Evolutionary conservation across 208 protist genomes (phyloP).

Genomic region (Leptomonas pyrrhocoris): DNA sequence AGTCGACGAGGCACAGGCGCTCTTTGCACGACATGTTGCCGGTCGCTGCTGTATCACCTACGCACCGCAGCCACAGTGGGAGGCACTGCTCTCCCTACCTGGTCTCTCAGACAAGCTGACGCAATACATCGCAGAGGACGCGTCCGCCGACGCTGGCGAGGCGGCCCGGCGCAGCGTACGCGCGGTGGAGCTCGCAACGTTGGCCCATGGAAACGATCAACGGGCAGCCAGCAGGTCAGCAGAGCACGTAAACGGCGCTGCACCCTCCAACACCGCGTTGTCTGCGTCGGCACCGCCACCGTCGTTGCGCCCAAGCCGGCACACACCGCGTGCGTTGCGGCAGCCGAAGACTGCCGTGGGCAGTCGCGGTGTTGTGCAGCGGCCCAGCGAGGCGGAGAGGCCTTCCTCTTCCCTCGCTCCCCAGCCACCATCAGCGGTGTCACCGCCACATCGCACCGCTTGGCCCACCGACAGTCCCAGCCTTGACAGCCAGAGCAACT

Average conservation of each 20-base stretch:
- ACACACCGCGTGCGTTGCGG: constrained; percentile 15
- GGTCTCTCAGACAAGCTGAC: constrained; percentile 5
- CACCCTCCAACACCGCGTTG: not conserved
- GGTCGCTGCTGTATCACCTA: constrained; percentile 3
- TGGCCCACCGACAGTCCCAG: constrained; percentile 1
- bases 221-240: not conserved
- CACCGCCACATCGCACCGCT: not conserved
- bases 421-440: not conserved
- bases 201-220: not conserved
- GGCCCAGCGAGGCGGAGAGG: constrained; percentile 3
- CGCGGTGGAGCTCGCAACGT: not conserved
- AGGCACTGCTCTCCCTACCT: constrained; percentile 11
- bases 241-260: not conserved
- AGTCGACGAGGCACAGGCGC: constrained; percentile 13
- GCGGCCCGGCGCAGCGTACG: constrained; percentile 10
- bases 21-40: constrained; percentile 12
- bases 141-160: constrained; percentile 12
- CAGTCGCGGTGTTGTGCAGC: constrained; percentile 2
- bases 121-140: not conserved
- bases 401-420: too few relatives aligned
- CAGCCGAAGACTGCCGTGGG: not conserved
- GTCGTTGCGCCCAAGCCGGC: not conserved
- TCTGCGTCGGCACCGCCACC: not conserved
- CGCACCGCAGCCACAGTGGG: constrained; percentile 22
- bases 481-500: not conserved